Evolutionary conservation across 192 early-diverging fungal species (phyloP), one percentile per base, ranked within the genome.

Genomic region (Thamnidium elegans): DNA sequence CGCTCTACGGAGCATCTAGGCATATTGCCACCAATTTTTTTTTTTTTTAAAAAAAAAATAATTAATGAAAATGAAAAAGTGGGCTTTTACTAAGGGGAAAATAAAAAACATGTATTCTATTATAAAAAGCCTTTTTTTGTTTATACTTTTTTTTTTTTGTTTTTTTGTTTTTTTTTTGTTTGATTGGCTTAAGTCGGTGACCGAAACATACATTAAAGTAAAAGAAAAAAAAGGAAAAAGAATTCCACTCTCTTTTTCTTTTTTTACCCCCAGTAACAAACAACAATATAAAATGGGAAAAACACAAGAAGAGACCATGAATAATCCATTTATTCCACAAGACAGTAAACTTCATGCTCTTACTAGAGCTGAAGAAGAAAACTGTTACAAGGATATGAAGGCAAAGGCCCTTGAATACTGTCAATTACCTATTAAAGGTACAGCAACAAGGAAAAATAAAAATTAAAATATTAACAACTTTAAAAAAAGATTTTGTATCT

Each of bases 321-420:
- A 48, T 4, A 76, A 76, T 32, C 74, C 74, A 11, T 64, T 76
- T 46, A 32, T 53, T 5, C 42, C 58, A 8, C 50, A 53, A 14
- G 26, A 21, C 26, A 19, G 20, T n/a, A 56, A 68, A 53, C 60
- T 83, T 52, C 81, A 83, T 58, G 76, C 79, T 23, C 71, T 83
- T 11, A 83, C 78, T 15, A 71, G 81, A 55, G 74, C 72, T 43
- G 81, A 83, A 47, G 81, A 83, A 55, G 81, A 83, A 52, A 69
- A 68, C 9, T 76, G 79, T 45, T 80, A 78, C 63, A 80, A 78
- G 61, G 77, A 75, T 15, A 62, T 83, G 43, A 83, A 83, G 62
- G 74, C 66, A 10, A 75, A 74, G 42, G 81, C 81, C n/a, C 70
- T 83, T 43, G 73, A 80, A 63, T 56, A 73, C 44, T 83, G 81